Base-by-base conservation (phyloP, 176 grass and related monocot species). In the Lolium multiflorum region DNA sequence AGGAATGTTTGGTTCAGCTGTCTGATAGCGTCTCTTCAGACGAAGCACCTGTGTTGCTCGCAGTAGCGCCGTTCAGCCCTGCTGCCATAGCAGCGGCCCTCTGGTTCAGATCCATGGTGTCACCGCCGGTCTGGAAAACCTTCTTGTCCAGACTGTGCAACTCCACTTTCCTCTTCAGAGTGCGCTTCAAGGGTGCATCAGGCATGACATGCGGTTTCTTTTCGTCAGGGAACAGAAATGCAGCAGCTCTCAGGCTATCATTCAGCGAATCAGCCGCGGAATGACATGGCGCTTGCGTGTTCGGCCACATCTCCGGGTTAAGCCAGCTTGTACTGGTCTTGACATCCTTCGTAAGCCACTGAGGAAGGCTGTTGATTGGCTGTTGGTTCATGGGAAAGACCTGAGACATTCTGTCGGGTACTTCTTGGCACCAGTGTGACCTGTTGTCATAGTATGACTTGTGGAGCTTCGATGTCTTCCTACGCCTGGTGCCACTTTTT, bases 21-120 rank as follows among this genome's bases (percentile, higher is more conserved):
- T 95, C 93, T 6, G 91, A 95, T 68, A 95, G 87, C 0, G 93
- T 92, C 87, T 92, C 88, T 89, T 95, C 93, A 0, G 93, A 95
- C 15, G 93, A 92, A 3, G 54, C 91, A 20, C 91, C 88, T 0
- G 86, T 85, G 39, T 91, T 64, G 22, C 87, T 92, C 3, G 76
- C 83, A 16, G 69, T 70, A 62, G 70, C 62, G 17, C 78, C 81
- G 17, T 31, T 86, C 12, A 62, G 85, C 71, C 71, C 71, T 64
- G 49, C 88, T 17, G 48, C 72, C 7, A 78, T 67, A 59, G 49
- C 78, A 70, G 81, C 62, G 11, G 65, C 71, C 21, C 50, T 71
- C 49, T 78, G 75, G 41, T 89, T 92, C 28, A 92, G 73, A 89
- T 91, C 90, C 78, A 92, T 41, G 47, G 84, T 17, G 0, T 86